Percentiles rank a stretch among this genome's conserved stretches.
These are phyloP conservation scores for Penicillium sp. DNA, from an alignment of 2,329 filamentous ascomycete species.

Conservation along the genomic window DNA sequence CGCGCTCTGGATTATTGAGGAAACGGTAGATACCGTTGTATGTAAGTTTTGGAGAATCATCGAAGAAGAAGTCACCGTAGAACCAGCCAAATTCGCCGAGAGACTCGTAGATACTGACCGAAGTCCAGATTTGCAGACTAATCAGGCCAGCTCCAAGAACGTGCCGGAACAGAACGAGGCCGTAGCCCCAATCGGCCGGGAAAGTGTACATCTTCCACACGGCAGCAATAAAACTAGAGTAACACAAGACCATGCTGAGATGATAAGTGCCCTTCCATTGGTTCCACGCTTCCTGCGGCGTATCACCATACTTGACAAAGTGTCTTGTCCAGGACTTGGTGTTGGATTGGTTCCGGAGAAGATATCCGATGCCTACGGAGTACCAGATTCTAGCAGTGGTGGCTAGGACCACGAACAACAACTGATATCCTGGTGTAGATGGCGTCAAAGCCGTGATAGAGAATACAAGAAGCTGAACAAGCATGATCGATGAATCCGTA, in stretches of 20 bases:
- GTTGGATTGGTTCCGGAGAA: constrained; percentile 81
- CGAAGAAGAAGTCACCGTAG: constrained; percentile 98
- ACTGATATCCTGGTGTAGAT: constrained; percentile 70
- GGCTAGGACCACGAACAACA: constrained; percentile 78
- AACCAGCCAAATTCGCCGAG: constrained; percentile 99
- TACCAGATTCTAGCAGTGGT: constrained; percentile 88
- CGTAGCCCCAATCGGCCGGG: constrained; percentile 83
- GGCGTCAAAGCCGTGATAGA: constrained; percentile 73
- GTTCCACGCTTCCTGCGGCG: constrained; percentile 84
- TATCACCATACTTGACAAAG: constrained; percentile 95
- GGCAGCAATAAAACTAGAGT: constrained; percentile 82
- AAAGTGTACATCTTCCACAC: constrained; percentile 94
- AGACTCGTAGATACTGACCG: constrained; percentile 88
- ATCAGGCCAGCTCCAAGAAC: constrained; percentile 79
- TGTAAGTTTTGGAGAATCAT: constrained; percentile 80
- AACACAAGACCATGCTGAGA: constrained; percentile 85
- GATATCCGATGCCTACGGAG: constrained; percentile 78
- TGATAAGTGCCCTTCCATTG: constrained; percentile 98
- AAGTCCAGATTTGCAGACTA: constrained; percentile 87
- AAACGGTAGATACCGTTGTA: constrained; percentile 98
- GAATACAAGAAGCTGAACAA: constrained; percentile 74
- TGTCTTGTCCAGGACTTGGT: constrained; percentile 95
- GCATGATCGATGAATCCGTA: constrained; percentile 76
- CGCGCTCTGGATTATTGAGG: constrained; percentile 93
- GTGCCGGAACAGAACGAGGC: constrained; percentile 81